These are phyloP conservation scores for Aspergillus sp. DNA, from an alignment of 2,329 filamentous ascomycete genomes.

Conservation along the genomic window DNA sequence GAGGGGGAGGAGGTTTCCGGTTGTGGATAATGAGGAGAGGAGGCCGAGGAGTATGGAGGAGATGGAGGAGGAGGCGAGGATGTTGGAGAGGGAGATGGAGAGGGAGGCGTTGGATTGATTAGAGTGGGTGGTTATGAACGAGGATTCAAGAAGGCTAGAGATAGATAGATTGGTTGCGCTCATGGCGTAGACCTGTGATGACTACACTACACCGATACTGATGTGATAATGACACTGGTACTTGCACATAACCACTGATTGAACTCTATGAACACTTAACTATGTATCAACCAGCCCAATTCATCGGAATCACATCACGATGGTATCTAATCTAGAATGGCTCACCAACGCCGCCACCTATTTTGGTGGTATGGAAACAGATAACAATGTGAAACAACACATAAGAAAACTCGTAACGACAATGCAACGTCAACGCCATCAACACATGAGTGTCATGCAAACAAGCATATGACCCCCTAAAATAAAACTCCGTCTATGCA, in stretches of 20 bases:
- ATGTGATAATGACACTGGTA: neutral
- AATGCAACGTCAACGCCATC: constrained; percentile 12
- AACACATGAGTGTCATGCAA: constrained; percentile 7
- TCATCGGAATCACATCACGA: neutral
- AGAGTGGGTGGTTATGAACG: too few relatives aligned
- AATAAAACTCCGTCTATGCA: neutral
- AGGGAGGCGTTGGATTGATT: constrained; percentile 30
- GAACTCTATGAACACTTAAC: neutral
- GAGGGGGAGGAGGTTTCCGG: constrained; percentile 60
- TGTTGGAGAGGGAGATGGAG: constrained; percentile 39
- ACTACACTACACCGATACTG: too few relatives aligned
- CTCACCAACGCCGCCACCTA: constrained; percentile 7
- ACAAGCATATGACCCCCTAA: neutral
- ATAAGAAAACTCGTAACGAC: constrained; percentile 1
- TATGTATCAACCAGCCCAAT: neutral
- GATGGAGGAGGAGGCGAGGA: constrained; percentile 43
- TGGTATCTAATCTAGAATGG: constrained; percentile 6
- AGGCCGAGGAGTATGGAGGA: constrained; percentile 51
- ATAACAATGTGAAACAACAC: neutral
- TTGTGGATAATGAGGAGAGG: constrained; percentile 67
- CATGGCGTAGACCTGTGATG: neutral
- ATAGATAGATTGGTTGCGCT: constrained; percentile 4
- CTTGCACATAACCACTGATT: neutral
- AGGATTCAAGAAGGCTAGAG: neutral
- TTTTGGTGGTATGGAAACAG: constrained; percentile 2